These are phyloP conservation scores for Triticum turgidum DNA, from an alignment of 176 grass and related monocot species.

Conservation along the genomic window DNA sequence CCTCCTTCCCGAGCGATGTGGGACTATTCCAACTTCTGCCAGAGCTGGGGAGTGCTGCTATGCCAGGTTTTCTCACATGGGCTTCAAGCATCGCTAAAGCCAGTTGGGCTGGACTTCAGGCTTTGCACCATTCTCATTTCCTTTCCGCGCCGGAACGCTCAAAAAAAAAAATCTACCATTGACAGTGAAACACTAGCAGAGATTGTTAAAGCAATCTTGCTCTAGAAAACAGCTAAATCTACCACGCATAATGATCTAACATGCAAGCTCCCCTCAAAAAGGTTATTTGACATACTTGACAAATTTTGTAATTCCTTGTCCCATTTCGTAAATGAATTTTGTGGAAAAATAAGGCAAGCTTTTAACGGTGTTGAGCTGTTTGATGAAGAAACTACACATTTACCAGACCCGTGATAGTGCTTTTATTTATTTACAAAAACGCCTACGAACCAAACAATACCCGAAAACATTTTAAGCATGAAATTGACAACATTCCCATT, in stretches of 20 bases:
- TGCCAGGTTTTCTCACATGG: neutral
- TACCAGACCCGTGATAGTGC: too few relatives aligned
- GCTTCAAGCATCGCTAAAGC: neutral
- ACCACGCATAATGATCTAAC: neutral
- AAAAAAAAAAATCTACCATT: too few relatives aligned
- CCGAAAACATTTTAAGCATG: too few relatives aligned
- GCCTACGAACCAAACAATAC: too few relatives aligned
- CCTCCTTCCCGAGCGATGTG: neutral
- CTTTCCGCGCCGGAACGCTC: neutral
- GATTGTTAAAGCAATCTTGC: too few relatives aligned
- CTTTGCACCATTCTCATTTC: neutral
- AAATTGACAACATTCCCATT: too few relatives aligned
- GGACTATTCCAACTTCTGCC: neutral
- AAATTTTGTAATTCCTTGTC: too few relatives aligned
- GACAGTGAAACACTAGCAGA: too few relatives aligned
- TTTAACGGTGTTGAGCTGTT: neutral
- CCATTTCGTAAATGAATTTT: neutral
- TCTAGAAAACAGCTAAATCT: too few relatives aligned
- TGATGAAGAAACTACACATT: neutral
- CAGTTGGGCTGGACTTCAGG: neutral
- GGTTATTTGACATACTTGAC: too few relatives aligned
- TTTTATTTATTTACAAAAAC: too few relatives aligned
- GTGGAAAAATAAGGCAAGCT: too few relatives aligned
- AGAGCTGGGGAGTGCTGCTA: neutral
- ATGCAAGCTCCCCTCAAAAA: neutral